Percentiles rank a stretch among this genome's conserved stretches.
phyloP scores from a whole-genome alignment of 129 eudicot genomes.

The Helichrysum umbraculigerum region DNA sequence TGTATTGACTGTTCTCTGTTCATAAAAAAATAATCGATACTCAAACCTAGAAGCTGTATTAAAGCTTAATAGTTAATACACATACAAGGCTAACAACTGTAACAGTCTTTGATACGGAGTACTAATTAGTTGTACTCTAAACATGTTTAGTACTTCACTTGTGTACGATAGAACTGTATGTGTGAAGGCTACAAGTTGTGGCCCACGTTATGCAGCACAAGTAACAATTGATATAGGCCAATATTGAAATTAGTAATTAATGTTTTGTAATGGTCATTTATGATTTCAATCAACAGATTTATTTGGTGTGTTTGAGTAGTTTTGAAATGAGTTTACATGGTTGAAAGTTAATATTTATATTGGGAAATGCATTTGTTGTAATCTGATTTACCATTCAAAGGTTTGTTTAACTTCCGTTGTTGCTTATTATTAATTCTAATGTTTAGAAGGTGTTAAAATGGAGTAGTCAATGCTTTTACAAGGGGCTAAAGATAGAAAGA shows the following conservation, averaged over 20 bases:
- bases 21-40: background rate
- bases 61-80: background rate
- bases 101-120: background rate
- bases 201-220: background rate
- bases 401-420: background rate
- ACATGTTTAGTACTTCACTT: background rate
- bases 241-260: too few relatives aligned
- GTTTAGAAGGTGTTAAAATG: background rate
- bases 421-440: background rate
- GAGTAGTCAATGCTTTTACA: background rate
- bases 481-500: background rate
- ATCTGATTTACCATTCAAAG: too few relatives aligned
- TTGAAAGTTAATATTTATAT: background rate
- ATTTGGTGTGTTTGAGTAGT: background rate
- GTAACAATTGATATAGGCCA: background rate
- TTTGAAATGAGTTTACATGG: background rate
- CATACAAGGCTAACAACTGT: background rate
- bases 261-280: background rate
- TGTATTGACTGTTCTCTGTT: conserved; percentile 15
- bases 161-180: background rate
- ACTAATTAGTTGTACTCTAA: background rate
- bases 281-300: background rate
- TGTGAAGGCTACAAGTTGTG: too few relatives aligned
- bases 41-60: background rate
- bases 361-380: background rate